Conservation (phyloP, 345 rosid species). For the Pugionium dolabratum region DNA sequence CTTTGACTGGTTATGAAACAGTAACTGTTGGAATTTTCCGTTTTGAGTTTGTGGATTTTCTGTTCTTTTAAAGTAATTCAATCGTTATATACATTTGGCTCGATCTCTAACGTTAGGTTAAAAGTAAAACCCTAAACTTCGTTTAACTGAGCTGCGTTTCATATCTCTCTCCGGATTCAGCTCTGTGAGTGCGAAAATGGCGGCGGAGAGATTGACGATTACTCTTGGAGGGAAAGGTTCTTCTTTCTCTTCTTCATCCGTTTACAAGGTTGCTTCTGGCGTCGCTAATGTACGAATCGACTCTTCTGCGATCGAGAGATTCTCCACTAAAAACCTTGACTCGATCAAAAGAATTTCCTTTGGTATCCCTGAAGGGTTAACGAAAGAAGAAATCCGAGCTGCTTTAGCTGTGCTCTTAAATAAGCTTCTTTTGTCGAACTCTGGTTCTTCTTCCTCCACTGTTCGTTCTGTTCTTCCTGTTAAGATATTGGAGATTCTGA, state of each 20-base stretch:
- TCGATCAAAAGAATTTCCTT: slow-evolving; percentile 10
- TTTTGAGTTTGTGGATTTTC: no score
- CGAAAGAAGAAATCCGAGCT: slow-evolving; percentile 52
- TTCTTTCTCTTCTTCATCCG: slow-evolving; percentile 51
- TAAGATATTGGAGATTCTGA: slow-evolving; percentile 42
- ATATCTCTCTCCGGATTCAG: neutral
- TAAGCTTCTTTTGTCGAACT: slow-evolving; percentile 51
- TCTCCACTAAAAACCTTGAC: slow-evolving; percentile 37
- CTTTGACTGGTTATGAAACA: no score
- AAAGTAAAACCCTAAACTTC: slow-evolving; percentile 10
- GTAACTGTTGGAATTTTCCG: no score
- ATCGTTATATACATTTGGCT: no score
- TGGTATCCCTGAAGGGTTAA: slow-evolving; percentile 34
- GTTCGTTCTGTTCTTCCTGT: slow-evolving; percentile 48
- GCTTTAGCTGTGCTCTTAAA: slow-evolving; percentile 54
- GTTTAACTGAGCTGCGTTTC: neutral
- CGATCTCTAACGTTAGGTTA: no score
- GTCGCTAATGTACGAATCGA: slow-evolving; percentile 52
- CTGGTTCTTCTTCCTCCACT: slow-evolving; percentile 33
- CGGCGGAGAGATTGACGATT: slow-evolving; percentile 45
- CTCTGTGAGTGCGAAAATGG: slow-evolving; percentile 11
- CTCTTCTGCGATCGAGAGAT: slow-evolving; percentile 55
- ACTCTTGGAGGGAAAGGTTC: slow-evolving; percentile 62
- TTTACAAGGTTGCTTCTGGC: slow-evolving; percentile 50
- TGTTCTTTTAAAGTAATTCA: no score